Conservation (phyloP, 2,329 filamentous ascomycete genomes). For the Thielaviopsis euricoi region DNA sequence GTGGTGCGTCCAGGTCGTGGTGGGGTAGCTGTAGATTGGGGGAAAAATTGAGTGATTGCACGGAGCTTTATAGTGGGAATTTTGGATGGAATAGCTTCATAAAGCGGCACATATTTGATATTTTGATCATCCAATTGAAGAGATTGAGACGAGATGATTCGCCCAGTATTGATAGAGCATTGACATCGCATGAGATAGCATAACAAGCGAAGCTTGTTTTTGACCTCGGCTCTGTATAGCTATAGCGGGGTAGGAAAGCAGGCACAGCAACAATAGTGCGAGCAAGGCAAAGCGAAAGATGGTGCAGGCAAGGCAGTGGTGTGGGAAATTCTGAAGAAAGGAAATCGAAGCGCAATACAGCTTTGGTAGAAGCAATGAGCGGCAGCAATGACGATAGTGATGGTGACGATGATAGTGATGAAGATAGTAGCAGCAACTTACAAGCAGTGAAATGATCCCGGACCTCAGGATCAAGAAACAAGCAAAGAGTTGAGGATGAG, state of each 20-base stretch:
- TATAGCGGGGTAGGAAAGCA: neutral
- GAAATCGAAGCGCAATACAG: neutral
- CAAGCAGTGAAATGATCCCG: slow-evolving; percentile 11
- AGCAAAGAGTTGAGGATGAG: slow-evolving; percentile 10
- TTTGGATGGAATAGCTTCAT: neutral
- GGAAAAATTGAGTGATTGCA: neutral
- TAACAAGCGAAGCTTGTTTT: neutral
- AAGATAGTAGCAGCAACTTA: slow-evolving; percentile 6
- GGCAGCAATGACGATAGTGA: slow-evolving; percentile 5
- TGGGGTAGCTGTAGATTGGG: neutral
- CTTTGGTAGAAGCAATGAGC: neutral
- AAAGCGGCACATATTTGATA: neutral
- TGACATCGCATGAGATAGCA: neutral
- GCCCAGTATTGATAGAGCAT: neutral
- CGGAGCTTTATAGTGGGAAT: neutral
- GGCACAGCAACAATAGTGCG: neutral
- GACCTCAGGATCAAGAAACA: slow-evolving; percentile 11
- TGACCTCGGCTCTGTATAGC: neutral
- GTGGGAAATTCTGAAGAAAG: neutral
- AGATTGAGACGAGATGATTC: neutral
- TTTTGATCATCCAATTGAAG: neutral
- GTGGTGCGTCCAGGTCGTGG: neutral
- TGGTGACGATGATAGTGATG: slow-evolving; percentile 1
- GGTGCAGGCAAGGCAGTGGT: neutral
- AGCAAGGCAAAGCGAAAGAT: neutral